A percentile compares a stretch with the other conserved stretches of the same genome.
Conservation (phyloP, 1,139 yeast genomes). For the Wickerhamiella pararugosa region DNA sequence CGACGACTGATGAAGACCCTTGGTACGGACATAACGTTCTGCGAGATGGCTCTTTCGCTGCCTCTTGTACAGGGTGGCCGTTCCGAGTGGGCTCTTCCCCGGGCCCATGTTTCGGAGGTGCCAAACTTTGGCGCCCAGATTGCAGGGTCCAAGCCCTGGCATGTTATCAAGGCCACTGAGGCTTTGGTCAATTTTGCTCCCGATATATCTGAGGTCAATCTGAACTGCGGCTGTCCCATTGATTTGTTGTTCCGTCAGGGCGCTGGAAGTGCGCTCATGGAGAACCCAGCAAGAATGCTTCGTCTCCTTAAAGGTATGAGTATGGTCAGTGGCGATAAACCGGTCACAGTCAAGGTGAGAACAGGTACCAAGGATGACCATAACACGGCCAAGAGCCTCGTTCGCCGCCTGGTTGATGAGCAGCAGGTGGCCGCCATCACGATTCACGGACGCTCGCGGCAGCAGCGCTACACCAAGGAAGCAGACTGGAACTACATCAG, state of each 20-base stretch:
- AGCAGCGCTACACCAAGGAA: slow-evolving; percentile 77
- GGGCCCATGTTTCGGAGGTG: slow-evolving; percentile 67
- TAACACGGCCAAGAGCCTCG: slow-evolving; percentile 69
- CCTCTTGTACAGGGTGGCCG: slow-evolving; percentile 82
- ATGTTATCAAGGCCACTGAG: slow-evolving; percentile 84
- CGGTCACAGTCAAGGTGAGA: slow-evolving; percentile 82
- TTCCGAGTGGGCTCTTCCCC: slow-evolving; percentile 95
- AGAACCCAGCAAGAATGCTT: slow-evolving; percentile 67
- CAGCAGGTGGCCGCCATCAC: slow-evolving; percentile 85
- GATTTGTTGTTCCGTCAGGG: slow-evolving; percentile 86
- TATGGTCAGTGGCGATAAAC: slow-evolving; percentile 74
- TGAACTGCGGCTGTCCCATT: slow-evolving; percentile 96
- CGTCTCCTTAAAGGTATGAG: slow-evolving; percentile 81
- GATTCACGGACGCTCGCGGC: slow-evolving; percentile 89
- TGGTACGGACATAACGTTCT: slow-evolving; percentile 87
- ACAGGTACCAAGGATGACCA: slow-evolving; percentile 79
- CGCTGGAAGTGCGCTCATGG: slow-evolving; percentile 88
- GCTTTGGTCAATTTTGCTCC: slow-evolving; percentile 41
- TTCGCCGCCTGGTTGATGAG: slow-evolving; percentile 54
- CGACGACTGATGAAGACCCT: slow-evolving; percentile 80
- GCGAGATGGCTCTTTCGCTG: slow-evolving; percentile 85
- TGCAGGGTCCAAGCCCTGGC: slow-evolving; percentile 87
- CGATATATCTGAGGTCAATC: slow-evolving; percentile 57
- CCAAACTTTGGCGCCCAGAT: slow-evolving; percentile 92
- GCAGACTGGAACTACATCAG: slow-evolving; percentile 90